Evolutionary conservation across 306 rosid genomes (phyloP), one percentile per base, ranked within the genome.

Genomic region (Acmispon strigosus): DNA sequence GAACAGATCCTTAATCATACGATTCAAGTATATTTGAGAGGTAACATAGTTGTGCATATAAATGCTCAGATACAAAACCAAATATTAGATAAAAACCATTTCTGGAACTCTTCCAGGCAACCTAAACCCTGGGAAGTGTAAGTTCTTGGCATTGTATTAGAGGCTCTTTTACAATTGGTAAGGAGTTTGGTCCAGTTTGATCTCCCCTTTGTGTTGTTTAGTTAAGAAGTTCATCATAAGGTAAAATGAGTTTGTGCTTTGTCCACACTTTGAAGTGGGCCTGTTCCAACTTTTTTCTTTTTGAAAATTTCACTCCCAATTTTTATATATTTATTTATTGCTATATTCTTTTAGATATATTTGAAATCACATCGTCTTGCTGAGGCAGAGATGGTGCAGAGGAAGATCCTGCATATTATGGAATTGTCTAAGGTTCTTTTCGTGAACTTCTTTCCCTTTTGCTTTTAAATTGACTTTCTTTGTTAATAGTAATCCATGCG

Each of bases 381-480:
- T 49, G 94, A 93, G 53, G 94, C 96, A 47, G 94, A 87, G 86
- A 85, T 74, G 77, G 59, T 90, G 19, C 97, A 88, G 76, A 90
- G 96, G 78, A 93, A 88, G 84, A 81, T 88, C 70, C 84, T 90
- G 73, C 96, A 87, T 71, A 79, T 67, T 11, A 44, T 90, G 94
- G 98, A 93, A 79, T 76, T 87, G 75, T 87, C 90, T 5, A 88
- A 90, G 96, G 96, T 92, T 81, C 32, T 54, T 29, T 68, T 50
- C 14, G 27, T 62, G 66, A 76, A 63, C 65, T n/a, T 69, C 66
- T 64, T 81, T 48, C 44, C 52, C 62, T 13, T 62, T 8, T 60
- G 5, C 60, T 20, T 80, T 64, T 14, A 4, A 53, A 20, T 56
- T 36, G 41, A 19, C 42, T 48, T 73, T 62, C 69, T 41, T 45